These are phyloP conservation scores for Ulvella scutata DNA, from an alignment of 139 green algal genomes.

Conservation along the genomic window DNA sequence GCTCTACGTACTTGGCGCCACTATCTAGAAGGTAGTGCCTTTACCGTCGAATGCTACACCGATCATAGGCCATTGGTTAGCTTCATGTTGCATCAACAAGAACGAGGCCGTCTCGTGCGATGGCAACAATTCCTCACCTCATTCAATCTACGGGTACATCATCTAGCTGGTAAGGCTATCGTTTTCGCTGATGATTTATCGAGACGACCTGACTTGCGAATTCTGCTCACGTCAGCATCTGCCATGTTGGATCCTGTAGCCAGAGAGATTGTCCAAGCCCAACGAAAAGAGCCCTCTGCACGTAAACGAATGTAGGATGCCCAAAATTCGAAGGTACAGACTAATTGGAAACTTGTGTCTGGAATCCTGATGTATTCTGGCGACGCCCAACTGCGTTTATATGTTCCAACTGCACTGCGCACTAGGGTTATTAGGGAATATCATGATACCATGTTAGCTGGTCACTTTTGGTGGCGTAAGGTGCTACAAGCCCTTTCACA, in stretches of 20 bases:
- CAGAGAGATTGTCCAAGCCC: background rate
- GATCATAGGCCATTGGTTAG: constrained; percentile 8
- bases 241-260: background rate
- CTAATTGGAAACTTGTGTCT: background rate
- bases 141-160: constrained; percentile 8
- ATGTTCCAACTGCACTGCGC: background rate
- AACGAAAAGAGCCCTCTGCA: background rate
- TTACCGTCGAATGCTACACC: background rate
- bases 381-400: background rate
- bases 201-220: background rate
- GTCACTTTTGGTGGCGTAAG: background rate
- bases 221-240: background rate
- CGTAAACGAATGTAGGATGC: background rate
- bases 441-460: background rate
- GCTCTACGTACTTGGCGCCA: constrained; percentile 6
- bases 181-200: constrained; percentile 16
- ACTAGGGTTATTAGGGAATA: background rate
- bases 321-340: background rate
- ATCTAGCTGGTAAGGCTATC: constrained; percentile 12
- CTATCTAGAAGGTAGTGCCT: background rate
- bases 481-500: background rate
- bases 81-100: constrained; percentile 6
- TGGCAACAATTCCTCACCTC: background rate
- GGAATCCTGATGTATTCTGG: background rate
- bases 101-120: background rate